Evolutionary conservation across 805 yeast genomes (phyloP).

Genomic region (Zygosaccharomyces siamensis): DNA sequence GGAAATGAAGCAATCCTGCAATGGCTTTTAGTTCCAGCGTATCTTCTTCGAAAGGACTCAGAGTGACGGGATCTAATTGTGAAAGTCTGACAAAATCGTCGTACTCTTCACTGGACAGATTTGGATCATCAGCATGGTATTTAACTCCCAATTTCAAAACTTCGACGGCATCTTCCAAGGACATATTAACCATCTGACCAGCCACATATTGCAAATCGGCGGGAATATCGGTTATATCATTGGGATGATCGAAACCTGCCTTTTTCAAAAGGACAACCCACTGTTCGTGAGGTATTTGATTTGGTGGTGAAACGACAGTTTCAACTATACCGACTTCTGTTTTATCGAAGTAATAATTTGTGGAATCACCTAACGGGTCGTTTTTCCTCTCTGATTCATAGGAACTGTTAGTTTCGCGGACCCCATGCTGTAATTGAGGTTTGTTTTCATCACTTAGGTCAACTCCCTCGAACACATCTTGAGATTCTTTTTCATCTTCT

Average conservation of each 20-base stretch:
- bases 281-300: not conserved
- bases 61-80: slow-evolving; percentile 19
- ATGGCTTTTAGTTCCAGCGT: slow-evolving; percentile 26
- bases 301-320: not conserved
- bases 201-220: slow-evolving; percentile 37
- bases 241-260: slow-evolving; percentile 13
- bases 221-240: slow-evolving; percentile 16
- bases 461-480: not conserved
- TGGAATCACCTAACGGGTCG: not conserved
- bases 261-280: slow-evolving; percentile 1
- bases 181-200: slow-evolving; percentile 36
- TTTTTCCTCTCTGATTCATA: not conserved
- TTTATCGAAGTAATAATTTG: not conserved
- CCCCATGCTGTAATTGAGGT: not conserved
- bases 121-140: slow-evolving; percentile 45
- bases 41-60: slow-evolving; percentile 21
- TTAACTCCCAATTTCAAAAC: slow-evolving; percentile 39
- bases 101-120: slow-evolving; percentile 40
- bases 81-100: slow-evolving; percentile 33
- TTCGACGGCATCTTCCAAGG: slow-evolving; percentile 38
- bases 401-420: not conserved
- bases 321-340: not conserved
- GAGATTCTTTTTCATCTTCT: not conserved
- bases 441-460: not conserved
- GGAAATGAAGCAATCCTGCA: slow-evolving; percentile 39